Base-by-base conservation (phyloP, 2,329 filamentous ascomycete genomes). In the Neofusicoccum sp. region DNA sequence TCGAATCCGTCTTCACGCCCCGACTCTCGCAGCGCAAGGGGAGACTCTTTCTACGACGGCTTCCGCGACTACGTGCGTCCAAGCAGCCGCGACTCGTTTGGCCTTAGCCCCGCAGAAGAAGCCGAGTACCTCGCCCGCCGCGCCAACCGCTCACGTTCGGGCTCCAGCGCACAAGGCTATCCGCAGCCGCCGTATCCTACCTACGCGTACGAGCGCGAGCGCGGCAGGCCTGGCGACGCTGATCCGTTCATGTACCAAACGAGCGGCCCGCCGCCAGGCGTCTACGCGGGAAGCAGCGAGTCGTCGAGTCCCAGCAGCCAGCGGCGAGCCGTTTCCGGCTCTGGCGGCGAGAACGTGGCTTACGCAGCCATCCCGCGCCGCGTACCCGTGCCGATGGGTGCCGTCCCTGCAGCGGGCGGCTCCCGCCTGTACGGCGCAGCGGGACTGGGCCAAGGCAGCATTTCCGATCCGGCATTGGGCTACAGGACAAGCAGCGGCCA, bases 1-100 rank as follows among this genome's bases (percentile, higher is more conserved):
- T 69, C 60, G 38, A 62, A 58, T 3, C 63, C 66, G n/a, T 66
- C 69, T 31, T 73, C 75, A 28, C 78, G 77, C 16, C 78, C 80
- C n/a, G 75, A 74, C 40, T 77, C 77, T 16, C 76, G 75, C 14
- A 76, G 77, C 4, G 72, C 70, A 41, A 41, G 49, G 26, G 24
- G 16, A 30, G 49, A 54, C 36, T 12, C 43, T 4, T 40, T 24
- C 34, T 40, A 49, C 20, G 57, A 60, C 9, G 28, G 30, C 26
- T 26, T 43, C 26, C 57, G 57, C 45, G 47, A 60, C 34, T 49
- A 49, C 33, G 76, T 63, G 68, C 75, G 64, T 65, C 73, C 60
- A 68, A 70, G 62, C 69, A 73, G 51, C 57, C 63, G 64, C 44
- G 60, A 49, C 57, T 63, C 68, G 65, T 33, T 70, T 69, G 16